A percentile compares a stretch with the other conserved stretches of the same genome.
phyloP scores from a whole-genome alignment of 225 moss, liverwort and hornwort species.

The Climacium dendroides region DNA sequence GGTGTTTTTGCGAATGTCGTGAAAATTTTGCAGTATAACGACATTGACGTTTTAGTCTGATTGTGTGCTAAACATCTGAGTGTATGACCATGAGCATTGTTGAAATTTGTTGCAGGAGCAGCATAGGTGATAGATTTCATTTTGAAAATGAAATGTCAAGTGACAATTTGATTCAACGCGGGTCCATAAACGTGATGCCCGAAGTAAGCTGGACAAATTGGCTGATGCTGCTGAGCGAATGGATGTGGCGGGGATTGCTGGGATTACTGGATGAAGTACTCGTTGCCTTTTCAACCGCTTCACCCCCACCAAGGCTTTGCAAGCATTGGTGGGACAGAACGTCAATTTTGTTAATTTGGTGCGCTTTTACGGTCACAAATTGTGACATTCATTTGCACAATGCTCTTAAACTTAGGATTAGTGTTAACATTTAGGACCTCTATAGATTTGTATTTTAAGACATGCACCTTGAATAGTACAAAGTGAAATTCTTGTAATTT shows the following conservation, averaged over 20 bases:
- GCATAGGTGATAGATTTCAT: not conserved
- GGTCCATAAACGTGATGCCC: not conserved
- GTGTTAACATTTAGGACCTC: fast-evolving
- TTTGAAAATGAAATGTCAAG: not conserved
- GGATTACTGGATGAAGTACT: conserved; percentile 63
- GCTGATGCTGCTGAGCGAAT: not conserved
- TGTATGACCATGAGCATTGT: not conserved
- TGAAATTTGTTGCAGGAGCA: not conserved
- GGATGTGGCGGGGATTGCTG: conserved; percentile 52
- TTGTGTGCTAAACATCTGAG: not conserved
- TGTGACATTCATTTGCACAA: not conserved
- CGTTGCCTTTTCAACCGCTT: conserved; percentile 56
- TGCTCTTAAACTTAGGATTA: not conserved
- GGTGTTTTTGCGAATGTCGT: not conserved
- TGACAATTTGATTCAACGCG: not conserved
- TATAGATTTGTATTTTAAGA: not conserved
- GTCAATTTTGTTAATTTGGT: not conserved
- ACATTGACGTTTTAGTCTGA: not conserved
- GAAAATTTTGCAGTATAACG: not conserved
- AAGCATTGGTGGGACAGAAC: conserved; percentile 14
- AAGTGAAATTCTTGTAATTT: not conserved
- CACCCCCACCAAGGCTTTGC: conserved; percentile 71
- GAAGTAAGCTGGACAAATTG: not conserved
- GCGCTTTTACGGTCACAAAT: not conserved
- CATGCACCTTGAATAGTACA: not conserved